Percentiles rank a stretch among this genome's conserved stretches.
Evolutionary conservation across 176 grass and related monocot species (phyloP).

Genomic region (Canna indica): DNA sequence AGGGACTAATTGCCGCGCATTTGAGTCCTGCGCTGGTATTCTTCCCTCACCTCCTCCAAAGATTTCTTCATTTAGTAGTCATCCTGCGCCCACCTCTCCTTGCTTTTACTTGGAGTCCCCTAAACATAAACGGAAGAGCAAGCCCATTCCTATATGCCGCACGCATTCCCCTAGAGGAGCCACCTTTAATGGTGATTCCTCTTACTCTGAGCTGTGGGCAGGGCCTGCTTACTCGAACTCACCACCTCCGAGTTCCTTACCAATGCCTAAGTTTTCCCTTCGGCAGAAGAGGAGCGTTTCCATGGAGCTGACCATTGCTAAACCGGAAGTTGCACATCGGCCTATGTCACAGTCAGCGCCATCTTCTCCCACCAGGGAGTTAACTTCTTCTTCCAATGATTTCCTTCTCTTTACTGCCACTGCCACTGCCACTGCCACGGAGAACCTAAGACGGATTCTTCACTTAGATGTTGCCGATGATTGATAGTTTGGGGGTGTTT

Average conservation of each 20-base stretch:
- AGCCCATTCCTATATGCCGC: conserved; percentile 49
- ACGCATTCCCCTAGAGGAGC: conserved; percentile 30
- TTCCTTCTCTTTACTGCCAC: no score
- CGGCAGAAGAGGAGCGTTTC: conserved; percentile 66
- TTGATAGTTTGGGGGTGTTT: conserved; percentile 16
- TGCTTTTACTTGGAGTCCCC: conserved; percentile 19
- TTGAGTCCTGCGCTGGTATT: conserved; percentile 34
- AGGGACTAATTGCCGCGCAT: conserved; percentile 52
- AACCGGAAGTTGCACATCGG: conserved; percentile 13
- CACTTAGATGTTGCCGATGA: conserved; percentile 36
- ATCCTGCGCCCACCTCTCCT: conserved; percentile 36
- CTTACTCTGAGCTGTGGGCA: conserved; percentile 63
- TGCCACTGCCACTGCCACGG: conserved; percentile 39
- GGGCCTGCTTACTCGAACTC: conserved; percentile 78
- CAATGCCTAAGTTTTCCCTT: conserved; percentile 78
- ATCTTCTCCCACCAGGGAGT: conserved; percentile 47
- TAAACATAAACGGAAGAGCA: conserved; percentile 37
- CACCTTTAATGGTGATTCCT: conserved; percentile 16
- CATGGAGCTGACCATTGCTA: conserved; percentile 39
- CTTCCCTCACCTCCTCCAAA: conserved; percentile 20
- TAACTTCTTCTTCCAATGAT: conserved; percentile 7
- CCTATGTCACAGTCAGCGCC: conserved; percentile 59
- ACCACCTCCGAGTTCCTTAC: conserved; percentile 75
- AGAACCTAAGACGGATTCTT: conserved; percentile 86
- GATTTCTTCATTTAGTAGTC: conserved; percentile 2